Percentiles rank a stretch among this genome's conserved stretches.
Evolutionary conservation across 106 monocot species (phyloP).

Genomic region (Amphibolis antarctica): DNA sequence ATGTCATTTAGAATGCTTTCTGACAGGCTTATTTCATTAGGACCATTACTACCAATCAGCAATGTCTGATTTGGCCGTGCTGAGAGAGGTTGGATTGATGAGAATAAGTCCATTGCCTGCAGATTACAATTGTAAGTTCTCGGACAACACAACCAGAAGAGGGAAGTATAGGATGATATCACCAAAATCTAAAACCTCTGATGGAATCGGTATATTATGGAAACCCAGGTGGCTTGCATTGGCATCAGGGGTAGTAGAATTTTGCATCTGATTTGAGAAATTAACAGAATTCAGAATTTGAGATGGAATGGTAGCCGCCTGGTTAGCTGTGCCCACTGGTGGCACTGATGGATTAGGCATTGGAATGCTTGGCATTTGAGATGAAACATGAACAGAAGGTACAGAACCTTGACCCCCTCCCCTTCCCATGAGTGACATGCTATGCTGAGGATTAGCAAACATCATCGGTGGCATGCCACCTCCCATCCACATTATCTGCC

Average conservation of each 20-base stretch:
- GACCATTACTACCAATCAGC: too few species aligned
- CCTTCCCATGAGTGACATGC: constrained; percentile 33
- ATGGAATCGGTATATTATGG: too few species aligned
- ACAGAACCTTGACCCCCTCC: constrained; percentile 27
- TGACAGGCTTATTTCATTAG: too few species aligned
- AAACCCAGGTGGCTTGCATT: constrained; percentile 11
- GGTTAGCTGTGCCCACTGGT: constrained; percentile 10
- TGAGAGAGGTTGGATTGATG: too few species aligned
- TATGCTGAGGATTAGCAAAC: constrained; percentile 52
- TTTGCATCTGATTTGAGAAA: constrained; percentile 35
- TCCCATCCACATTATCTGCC: constrained; percentile 94
- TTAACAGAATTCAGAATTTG: constrained; percentile 16
- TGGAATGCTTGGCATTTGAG: constrained; percentile 35
- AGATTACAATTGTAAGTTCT: too few species aligned
- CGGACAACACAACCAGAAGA: too few species aligned
- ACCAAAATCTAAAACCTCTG: too few species aligned
- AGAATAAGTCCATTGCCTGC: too few species aligned
- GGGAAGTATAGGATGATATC: too few species aligned
- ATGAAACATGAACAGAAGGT: constrained; percentile 20
- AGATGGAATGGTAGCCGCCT: constrained; percentile 5
- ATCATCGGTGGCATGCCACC: constrained; percentile 76
- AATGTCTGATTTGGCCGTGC: too few species aligned
- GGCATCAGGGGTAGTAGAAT: constrained; percentile 26
- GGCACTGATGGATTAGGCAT: constrained; percentile 19
- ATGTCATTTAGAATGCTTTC: too few species aligned